Evolutionary conservation across 164 flowering plant genomes (phyloP).

Genomic region (Nelumbo lutea): DNA sequence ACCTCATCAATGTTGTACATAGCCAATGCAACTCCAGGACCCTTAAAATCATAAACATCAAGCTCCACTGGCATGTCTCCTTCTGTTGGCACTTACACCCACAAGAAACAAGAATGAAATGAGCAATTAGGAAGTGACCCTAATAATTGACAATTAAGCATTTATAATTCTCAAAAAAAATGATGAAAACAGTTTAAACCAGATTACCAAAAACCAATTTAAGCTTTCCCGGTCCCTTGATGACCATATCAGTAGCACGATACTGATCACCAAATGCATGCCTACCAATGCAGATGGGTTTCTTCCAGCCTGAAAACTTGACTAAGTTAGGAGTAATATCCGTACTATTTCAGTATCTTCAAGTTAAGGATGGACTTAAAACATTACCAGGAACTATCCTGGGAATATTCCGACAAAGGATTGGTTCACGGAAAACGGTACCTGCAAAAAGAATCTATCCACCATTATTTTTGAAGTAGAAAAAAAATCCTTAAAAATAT

Average conservation of each 20-base stretch:
- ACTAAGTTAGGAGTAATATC: not conserved
- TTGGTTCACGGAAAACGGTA: constrained; percentile 97
- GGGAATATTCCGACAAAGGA: constrained; percentile 81
- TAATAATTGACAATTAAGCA: not conserved
- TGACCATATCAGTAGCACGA: constrained; percentile 85
- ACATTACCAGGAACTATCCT: constrained; percentile 74
- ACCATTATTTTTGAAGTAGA: not conserved
- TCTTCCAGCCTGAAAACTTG: constrained; percentile 74
- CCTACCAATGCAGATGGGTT: constrained; percentile 95
- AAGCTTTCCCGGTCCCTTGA: constrained; percentile 87
- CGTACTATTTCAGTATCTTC: not conserved
- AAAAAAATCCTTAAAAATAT: not conserved
- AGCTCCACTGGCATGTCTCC: constrained; percentile 62
- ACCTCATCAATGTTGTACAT: constrained; percentile 99
- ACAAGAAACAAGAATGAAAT: constrained; percentile 8
- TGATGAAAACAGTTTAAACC: not conserved
- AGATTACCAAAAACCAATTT: constrained; percentile 93
- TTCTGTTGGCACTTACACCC: constrained; percentile 59
- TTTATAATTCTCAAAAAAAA: not conserved
- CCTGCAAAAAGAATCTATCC: constrained; percentile 41
- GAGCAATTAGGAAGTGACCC: not conserved
- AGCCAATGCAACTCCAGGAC: constrained; percentile 88
- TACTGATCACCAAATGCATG: constrained; percentile 99
- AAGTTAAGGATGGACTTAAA: not conserved
- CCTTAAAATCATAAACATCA: constrained; percentile 80